Percentiles rank a stretch among this genome's conserved stretches.
Evolutionary conservation across 768 basidiomycete genomes (phyloP).

Genomic region (Cyclocybe aegerita): DNA sequence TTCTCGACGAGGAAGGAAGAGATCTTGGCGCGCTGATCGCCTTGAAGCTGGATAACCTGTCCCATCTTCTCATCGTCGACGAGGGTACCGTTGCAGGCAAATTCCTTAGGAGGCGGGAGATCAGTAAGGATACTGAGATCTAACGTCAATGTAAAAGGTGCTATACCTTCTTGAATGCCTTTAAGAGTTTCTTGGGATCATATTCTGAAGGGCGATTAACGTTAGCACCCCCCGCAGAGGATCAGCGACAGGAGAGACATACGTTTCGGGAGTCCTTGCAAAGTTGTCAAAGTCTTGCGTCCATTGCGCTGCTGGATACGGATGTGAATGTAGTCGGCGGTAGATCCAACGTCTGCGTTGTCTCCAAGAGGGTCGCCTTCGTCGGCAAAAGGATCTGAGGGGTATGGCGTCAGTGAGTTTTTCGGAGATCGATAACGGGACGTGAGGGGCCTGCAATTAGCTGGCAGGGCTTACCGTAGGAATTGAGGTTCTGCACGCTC

Average conservation of each 20-base stretch:
- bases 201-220: conserved; percentile 59
- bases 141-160: neutral
- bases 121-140: neutral
- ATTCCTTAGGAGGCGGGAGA: conserved; percentile 66
- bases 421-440: conserved; percentile 20
- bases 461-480: conserved; percentile 58
- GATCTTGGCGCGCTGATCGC: conserved; percentile 94
- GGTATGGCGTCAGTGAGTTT: conserved; percentile 13
- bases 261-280: conserved; percentile 94
- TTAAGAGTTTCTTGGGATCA: conserved; percentile 96
- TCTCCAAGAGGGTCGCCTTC: conserved; percentile 81
- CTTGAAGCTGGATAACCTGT: conserved; percentile 97
- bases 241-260: conserved; percentile 24
- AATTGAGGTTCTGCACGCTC: conserved; percentile 91
- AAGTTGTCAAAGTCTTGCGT: conserved; percentile 95
- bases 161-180: conserved; percentile 95
- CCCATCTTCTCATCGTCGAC: conserved; percentile 96
- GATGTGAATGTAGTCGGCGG: conserved; percentile 87
- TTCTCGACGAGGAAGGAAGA: conserved; percentile 83
- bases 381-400: conserved; percentile 92
- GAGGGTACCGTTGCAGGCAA: conserved; percentile 97
- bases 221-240: conserved; percentile 5
- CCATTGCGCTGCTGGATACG: conserved; percentile 99
- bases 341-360: conserved; percentile 75
- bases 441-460: neutral